Conservation (phyloP, 768 basidiomycete species). For the Phaffia australis region DNA sequence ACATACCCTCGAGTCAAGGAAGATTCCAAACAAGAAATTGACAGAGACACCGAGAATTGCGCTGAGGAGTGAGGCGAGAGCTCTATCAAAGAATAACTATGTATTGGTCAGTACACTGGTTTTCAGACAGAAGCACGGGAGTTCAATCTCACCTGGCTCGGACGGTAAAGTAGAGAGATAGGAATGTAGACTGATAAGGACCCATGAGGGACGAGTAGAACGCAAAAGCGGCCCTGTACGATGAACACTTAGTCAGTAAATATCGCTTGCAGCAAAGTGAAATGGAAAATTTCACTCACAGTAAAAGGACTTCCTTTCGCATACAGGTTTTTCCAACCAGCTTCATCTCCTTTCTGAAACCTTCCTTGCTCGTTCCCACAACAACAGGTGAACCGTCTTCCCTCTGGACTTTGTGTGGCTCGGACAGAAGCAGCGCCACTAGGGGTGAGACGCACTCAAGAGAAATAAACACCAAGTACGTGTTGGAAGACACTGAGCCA, state of each 20-base stretch:
- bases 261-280: background rate
- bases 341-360: conserved; percentile 13
- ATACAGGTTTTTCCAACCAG: background rate
- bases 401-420: conserved; percentile 21
- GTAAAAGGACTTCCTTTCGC: conserved; percentile 16
- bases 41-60: conserved; percentile 10
- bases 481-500: conserved; percentile 13
- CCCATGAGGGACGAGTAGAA: conserved; percentile 18
- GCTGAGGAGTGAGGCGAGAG: conserved; percentile 22
- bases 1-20: conserved; percentile 17
- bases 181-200: conserved; percentile 18
- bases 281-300: conserved; percentile 9
- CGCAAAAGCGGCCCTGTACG: conserved; percentile 14
- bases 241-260: background rate
- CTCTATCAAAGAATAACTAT: background rate
- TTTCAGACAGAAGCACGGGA: background rate
- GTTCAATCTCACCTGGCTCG: conserved; percentile 4
- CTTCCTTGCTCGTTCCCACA: conserved; percentile 10
- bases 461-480: conserved; percentile 23
- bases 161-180: conserved; percentile 21
- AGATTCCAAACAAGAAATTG: conserved; percentile 18
- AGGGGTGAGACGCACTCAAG: conserved; percentile 15
- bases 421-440: conserved; percentile 16
- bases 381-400: conserved; percentile 9
- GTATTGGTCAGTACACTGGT: background rate